Evolutionary conservation across 352 stramenopile genomes (phyloP).

Genomic region (Phytophthora agathidicida): DNA sequence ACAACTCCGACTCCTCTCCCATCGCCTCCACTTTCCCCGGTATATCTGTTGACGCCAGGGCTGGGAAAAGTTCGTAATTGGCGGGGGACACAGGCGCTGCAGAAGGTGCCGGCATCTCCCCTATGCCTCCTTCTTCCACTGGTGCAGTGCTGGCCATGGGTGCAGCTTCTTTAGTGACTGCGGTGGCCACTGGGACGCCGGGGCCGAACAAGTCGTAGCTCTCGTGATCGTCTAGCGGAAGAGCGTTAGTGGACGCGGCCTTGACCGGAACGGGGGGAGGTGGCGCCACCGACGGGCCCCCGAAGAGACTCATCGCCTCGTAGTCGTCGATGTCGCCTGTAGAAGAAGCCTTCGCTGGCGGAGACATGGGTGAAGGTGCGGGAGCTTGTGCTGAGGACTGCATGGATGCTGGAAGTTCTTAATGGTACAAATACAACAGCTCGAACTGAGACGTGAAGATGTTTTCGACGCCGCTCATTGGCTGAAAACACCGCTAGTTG

Average conservation of each 20-base stretch:
- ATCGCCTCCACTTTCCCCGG: not conserved
- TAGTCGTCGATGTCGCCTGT: constrained; percentile 26
- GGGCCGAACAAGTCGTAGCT: constrained; percentile 42
- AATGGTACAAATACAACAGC: too few species aligned
- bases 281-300: not conserved
- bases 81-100: constrained; percentile 24
- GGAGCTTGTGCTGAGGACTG: too few species aligned
- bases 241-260: constrained; percentile 19
- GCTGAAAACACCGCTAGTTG: too few species aligned
- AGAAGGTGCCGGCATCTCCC: constrained; percentile 27
- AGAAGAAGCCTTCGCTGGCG: constrained; percentile 24
- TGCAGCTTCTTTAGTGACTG: constrained; percentile 14
- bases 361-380: constrained; percentile 1
- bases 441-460: too few species aligned
- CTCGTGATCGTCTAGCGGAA: constrained; percentile 35
- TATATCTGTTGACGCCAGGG: constrained; percentile 24
- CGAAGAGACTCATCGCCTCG: constrained; percentile 31
- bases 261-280: constrained; percentile 27
- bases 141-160: constrained; percentile 35
- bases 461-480: too few species aligned
- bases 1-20: constrained; percentile 34
- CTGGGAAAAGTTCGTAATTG: constrained; percentile 53
- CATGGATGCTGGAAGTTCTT: too few species aligned
- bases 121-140: constrained; percentile 33
- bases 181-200: constrained; percentile 13